Percentiles rank a stretch among this genome's conserved stretches.
These are phyloP conservation scores for Clathrus columnatus DNA, from an alignment of 768 basidiomycete genomes.

Conservation along the genomic window DNA sequence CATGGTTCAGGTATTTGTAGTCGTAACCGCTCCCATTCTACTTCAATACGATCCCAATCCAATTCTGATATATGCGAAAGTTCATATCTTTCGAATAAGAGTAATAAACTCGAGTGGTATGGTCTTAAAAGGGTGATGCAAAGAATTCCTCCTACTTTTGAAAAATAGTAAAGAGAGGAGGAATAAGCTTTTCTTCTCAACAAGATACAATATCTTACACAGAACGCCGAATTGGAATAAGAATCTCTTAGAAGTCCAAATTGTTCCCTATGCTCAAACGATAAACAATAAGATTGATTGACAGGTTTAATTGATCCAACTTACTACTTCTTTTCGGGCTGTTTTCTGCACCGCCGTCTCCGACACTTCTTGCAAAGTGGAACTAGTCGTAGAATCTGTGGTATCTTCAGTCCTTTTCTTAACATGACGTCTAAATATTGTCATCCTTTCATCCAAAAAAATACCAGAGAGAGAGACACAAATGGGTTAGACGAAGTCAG, in stretches of 20 bases:
- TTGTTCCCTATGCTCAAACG: neutral
- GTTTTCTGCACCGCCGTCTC: neutral
- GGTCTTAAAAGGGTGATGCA: neutral
- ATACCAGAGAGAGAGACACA: too few species aligned
- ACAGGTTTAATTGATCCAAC: neutral
- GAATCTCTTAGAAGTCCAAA: conserved; percentile 32
- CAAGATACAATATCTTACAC: conserved; percentile 39
- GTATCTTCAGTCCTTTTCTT: neutral
- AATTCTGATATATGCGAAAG: conserved; percentile 48
- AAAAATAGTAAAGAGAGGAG: neutral
- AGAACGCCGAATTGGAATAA: conserved; percentile 68
- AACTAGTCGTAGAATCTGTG: neutral
- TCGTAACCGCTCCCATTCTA: conserved; percentile 61
- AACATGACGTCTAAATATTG: neutral
- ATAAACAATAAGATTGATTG: neutral
- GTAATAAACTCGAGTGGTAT: conserved; percentile 36
- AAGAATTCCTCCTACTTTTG: neutral
- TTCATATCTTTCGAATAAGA: conserved; percentile 66
- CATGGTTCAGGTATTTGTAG: conserved; percentile 70
- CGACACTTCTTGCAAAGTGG: neutral
- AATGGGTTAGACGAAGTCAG: too few species aligned
- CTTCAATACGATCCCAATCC: conserved; percentile 59
- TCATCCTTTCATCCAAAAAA: neutral
- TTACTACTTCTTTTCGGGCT: neutral
- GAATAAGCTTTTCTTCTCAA: conserved; percentile 7